These are phyloP conservation scores for Solanum tacnaense DNA, from an alignment of 257 asterid species.

Conservation along the genomic window DNA sequence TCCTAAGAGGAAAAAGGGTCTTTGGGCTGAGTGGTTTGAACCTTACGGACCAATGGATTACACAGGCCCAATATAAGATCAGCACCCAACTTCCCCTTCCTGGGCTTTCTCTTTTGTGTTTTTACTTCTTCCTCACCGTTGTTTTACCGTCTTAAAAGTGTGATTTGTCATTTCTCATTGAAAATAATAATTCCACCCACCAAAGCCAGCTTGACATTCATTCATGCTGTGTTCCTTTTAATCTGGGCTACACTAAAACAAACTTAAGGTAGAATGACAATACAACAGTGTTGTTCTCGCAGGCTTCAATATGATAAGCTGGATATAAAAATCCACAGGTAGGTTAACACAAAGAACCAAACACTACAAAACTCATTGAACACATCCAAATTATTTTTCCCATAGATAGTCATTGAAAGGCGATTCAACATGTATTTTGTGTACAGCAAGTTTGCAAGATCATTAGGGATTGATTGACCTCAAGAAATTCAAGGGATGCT, in stretches of 20 bases:
- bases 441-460: not conserved
- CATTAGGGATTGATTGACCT: not conserved
- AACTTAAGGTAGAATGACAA: not conserved
- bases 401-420: not conserved
- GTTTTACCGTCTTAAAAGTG: not conserved
- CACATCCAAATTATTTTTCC: not conserved
- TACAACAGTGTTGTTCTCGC: not conserved
- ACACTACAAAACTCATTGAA: not conserved
- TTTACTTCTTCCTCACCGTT: not conserved
- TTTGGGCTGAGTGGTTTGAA: conserved; percentile 30
- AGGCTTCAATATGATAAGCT: not conserved
- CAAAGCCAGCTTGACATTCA: not conserved
- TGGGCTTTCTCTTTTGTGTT: not conserved
- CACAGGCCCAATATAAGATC: not conserved
- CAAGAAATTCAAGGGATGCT: not conserved
- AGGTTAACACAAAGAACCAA: not conserved
- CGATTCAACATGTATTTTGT: not conserved
- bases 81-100: not conserved
- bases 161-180: not conserved
- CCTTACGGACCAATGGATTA: conserved; percentile 45
- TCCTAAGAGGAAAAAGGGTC: conserved; percentile 30
- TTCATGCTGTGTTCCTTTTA: not conserved
- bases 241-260: not conserved
- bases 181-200: not conserved
- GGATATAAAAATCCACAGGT: not conserved